Evolutionary conservation across 2,329 filamentous ascomycete species (phyloP).

Genomic region (Didymella arachidicola): DNA sequence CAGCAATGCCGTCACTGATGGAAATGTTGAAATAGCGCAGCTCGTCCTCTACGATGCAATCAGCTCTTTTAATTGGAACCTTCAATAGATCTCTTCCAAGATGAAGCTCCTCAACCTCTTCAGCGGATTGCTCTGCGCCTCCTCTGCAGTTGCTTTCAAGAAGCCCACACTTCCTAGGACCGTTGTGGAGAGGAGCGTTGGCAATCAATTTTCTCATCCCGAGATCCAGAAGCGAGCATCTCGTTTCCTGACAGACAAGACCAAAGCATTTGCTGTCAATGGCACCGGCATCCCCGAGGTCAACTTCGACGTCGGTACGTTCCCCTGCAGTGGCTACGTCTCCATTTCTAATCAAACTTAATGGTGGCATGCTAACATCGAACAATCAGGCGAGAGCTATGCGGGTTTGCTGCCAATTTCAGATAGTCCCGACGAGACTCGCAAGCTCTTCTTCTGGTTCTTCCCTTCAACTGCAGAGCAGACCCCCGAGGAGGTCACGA

Average conservation of each 20-base stretch:
- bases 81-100: slow-evolving; percentile 23
- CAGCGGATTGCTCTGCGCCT: slow-evolving; percentile 41
- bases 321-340: not conserved
- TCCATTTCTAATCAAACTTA: not conserved
- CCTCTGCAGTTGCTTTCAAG: slow-evolving; percentile 40
- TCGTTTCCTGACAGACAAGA: slow-evolving; percentile 44
- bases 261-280: slow-evolving; percentile 66
- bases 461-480: slow-evolving; percentile 64
- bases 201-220: slow-evolving; percentile 42
- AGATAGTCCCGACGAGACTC: slow-evolving; percentile 56
- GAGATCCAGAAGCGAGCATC: slow-evolving; percentile 47
- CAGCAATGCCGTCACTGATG: slow-evolving; percentile 22
- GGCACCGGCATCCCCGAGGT: slow-evolving; percentile 72
- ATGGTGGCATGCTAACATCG: not conserved
- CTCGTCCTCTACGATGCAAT: not conserved
- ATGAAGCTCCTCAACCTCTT: slow-evolving; percentile 46
- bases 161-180: slow-evolving; percentile 39
- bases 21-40: slow-evolving; percentile 31
- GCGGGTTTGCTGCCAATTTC: slow-evolving; percentile 68
- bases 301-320: slow-evolving; percentile 70
- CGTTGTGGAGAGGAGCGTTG: slow-evolving; percentile 38
- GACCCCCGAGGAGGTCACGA: slow-evolving; percentile 65
- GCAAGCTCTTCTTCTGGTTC: slow-evolving; percentile 70
- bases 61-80: slow-evolving; percentile 14
- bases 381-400: not conserved